A percentile compares a stretch with the other conserved stretches of the same genome.
Conservation (phyloP, 257 asterid species). For the Przewalskia tangutica region DNA sequence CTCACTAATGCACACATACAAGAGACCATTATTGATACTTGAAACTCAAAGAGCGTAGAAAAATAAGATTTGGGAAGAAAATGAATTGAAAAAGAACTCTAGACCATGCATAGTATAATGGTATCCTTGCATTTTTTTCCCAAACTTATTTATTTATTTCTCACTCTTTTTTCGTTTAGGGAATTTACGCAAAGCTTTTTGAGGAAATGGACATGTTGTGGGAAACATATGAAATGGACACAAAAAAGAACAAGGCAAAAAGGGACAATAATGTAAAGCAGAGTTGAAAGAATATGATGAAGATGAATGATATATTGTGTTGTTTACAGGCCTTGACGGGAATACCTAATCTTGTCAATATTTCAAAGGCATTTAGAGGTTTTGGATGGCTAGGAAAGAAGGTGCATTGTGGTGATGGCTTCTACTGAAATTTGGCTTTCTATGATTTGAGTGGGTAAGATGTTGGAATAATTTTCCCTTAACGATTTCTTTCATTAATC, state of each 20-base stretch:
- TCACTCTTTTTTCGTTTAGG: too few species aligned
- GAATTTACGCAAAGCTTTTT: too few species aligned
- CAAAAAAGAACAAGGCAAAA: constrained; percentile 7
- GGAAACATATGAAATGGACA: constrained; percentile 62
- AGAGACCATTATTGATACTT: too few species aligned
- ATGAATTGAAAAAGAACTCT: too few species aligned
- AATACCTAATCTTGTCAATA: constrained; percentile 61
- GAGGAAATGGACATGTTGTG: constrained; percentile 32
- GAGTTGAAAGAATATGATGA: neutral
- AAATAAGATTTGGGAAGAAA: too few species aligned
- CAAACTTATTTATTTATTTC: too few species aligned
- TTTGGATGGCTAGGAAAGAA: constrained; percentile 89
- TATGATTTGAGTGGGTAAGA: neutral
- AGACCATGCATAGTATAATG: too few species aligned
- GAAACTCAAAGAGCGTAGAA: too few species aligned
- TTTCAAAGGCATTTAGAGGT: constrained; percentile 77
- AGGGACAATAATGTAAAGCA: neutral
- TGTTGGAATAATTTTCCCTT: too few species aligned
- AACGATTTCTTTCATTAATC: too few species aligned
- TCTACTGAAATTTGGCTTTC: neutral
- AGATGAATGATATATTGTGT: constrained; percentile 39
- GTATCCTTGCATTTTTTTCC: too few species aligned
- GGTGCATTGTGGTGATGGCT: constrained; percentile 61
- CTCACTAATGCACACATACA: too few species aligned
- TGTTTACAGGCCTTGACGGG: constrained; percentile 75